Base-by-base conservation (phyloP, 257 asterid species). In the Fraxinus americana region DNA sequence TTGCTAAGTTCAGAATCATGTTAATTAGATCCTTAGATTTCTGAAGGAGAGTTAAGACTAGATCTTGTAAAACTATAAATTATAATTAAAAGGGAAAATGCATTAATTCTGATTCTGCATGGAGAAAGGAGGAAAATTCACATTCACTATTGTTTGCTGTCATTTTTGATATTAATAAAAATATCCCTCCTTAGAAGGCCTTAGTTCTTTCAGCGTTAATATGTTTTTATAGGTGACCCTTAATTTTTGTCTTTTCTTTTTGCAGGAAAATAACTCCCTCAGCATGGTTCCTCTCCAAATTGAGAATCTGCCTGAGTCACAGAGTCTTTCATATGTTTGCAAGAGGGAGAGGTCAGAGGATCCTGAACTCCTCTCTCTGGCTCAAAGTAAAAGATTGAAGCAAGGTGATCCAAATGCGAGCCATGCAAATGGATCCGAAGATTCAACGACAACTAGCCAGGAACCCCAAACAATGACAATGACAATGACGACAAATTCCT, bases 341-440 rank as follows among this genome's bases (percentile, higher is more conserved):
- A 93, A 95, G 96, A 83, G 98, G 80, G 98, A 95, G 91, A 84
- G 80, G 73, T 89, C 94, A 69, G 88, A 80, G 66, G 97, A 89
- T 34, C 90, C 88, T 0, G 97, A 90, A 72, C 91, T 82, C 6
- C 88, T 91, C 75, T 89, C 97, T 27, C 74, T 90, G 77, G 75
- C 88, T 50, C 96, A 85, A 70, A 76, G 83, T 67, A 95, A 93
- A 80, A 84, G 97, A 79, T 83, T 92, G 8, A 95, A 91, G 84
- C 89, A 72, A 7, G 92, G 89, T 6, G 91, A 90, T 70, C 97
- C 96, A n/a, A 95, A 84, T 94, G 86, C 90, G 12, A 87, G 96
- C 92, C 84, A 88, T 57, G 96, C 97, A 19, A 93, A 95, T 48
- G 99, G 97, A 41, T 95, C 99, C 1, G 96, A 95, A 73, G 98